Evolutionary conservation across 306 rosid species (phyloP), one percentile per base, ranked within the genome.

Genomic region (Lagenaria siceraria): DNA sequence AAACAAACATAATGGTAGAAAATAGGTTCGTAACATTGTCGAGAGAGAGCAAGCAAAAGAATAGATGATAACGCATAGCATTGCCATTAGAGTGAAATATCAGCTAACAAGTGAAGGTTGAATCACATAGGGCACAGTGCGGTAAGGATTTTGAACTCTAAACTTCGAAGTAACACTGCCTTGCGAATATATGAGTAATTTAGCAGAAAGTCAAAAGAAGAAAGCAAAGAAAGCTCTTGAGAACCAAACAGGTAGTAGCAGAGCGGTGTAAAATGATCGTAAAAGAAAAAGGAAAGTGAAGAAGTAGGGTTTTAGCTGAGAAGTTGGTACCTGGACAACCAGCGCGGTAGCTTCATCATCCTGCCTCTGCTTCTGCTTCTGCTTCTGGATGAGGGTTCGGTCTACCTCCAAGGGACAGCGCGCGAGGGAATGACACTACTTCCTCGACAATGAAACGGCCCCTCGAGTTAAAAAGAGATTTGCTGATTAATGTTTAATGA

Each of bases 301-400:
- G 22, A 13, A 59, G 48, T 4, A 55, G 52, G 78, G 52, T 36
- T 36, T 54, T n/a, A 55, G 56, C 19, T 24, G 8, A 25, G 42
- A 10, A 77, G 59, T 29, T 0, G 60, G n/a, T 59, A 77, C 80
- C 80, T 48, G 1, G 74, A 62, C 2, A 62, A 63, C 27, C 35
- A 38, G 33, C 74, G 74, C 49, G 46, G 17, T 5, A 77, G 52
- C 73, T 77, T 77, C 80, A 77, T 48, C 80, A 77, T 77, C 62
- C 22, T 77, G 22, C 43, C 35, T 35, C 11, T 40, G 36, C 49
- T 43, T 0, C 0, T 43, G 52, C 19, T 60, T 29, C 36, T 27
- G n/a, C 31, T 68, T 24, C 17, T 38, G 35, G 35, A 21, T 68
- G 53, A 46, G 52, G 52, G 5, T 46, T 46, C 52, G 18, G 17